phyloP scores from a whole-genome alignment of 805 yeast species.

The Candida ficus region DNA sequence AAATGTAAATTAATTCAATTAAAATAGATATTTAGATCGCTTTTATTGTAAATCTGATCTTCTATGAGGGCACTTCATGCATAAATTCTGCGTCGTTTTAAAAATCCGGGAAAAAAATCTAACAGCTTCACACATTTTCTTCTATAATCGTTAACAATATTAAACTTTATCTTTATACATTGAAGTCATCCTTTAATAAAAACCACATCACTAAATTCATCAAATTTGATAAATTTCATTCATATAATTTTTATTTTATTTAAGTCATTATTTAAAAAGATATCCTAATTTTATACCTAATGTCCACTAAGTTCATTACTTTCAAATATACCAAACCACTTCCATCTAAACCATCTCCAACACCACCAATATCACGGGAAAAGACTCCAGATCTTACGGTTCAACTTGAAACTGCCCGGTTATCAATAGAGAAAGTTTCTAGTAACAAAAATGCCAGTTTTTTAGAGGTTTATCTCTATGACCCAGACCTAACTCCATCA shows the following conservation, averaged over 20 bases:
- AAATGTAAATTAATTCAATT: too few relatives aligned
- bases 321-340: conserved; percentile 4
- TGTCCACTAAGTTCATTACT: conserved; percentile 2
- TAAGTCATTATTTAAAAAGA: background rate
- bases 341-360: background rate
- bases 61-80: background rate
- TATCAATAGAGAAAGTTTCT: background rate
- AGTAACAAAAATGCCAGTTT: background rate
- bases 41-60: too few relatives aligned
- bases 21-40: too few relatives aligned
- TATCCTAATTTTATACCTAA: background rate
- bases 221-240: background rate
- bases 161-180: too few relatives aligned
- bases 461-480: background rate
- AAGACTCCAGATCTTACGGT: background rate
- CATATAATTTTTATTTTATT: background rate
- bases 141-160: background rate
- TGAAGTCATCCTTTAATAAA: too few relatives aligned
- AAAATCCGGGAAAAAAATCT: background rate
- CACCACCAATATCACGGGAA: background rate
- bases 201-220: background rate
- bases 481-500: background rate
- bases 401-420: background rate
- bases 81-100: background rate
- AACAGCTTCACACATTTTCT: background rate